Base-by-base conservation (phyloP, 257 asterid species). In the Solanum megistacrolobum region DNA sequence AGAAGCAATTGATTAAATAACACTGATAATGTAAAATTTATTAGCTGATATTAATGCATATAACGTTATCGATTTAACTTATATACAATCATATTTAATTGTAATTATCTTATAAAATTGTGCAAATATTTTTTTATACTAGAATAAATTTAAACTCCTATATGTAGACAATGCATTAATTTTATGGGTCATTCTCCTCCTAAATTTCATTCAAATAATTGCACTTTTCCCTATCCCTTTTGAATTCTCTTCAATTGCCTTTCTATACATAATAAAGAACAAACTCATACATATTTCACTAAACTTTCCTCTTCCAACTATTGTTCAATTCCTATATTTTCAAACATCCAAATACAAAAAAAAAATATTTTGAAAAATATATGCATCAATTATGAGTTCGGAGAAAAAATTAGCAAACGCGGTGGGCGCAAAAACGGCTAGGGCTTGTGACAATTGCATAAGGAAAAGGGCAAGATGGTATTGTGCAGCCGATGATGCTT, bases 401-500 rank as follows among this genome's bases (percentile, higher is more conserved):
- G 93, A 92, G 29, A 87, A 66, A 25, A 96, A 90, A 32, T 16
- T 90, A 66, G 94, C 98, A 1, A 91, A 90, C 88, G 94, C 88
- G 14, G 93, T 93, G 16, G 98, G 94, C 4, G 98, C 94, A 7
- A 95, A 95, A 87, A 92, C 95, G 1, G 97, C 92, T 0, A 83
- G 99, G 87, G 96, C 98, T 10, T 96, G 99, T 86, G 98, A 96
- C 46, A 94, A 86, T 72, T 96, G 99, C 34, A 85, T 93, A 1
- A 90, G 85, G n/a, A 95, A 92, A 85, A 87, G 96, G 84, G 99
- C 98, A 5, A 76, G 96, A 2, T 95, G 93, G 97, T 95, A 94
- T 83, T 95, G 99, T 43, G 93, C 97, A 0, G 96, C 98, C 0
- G 99, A 95, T 62, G 99, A 96, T 36, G 99, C 99, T 1, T 96